These are phyloP conservation scores for Linaria vulgaris DNA, from an alignment of 257 asterid genomes.

Conservation along the genomic window DNA sequence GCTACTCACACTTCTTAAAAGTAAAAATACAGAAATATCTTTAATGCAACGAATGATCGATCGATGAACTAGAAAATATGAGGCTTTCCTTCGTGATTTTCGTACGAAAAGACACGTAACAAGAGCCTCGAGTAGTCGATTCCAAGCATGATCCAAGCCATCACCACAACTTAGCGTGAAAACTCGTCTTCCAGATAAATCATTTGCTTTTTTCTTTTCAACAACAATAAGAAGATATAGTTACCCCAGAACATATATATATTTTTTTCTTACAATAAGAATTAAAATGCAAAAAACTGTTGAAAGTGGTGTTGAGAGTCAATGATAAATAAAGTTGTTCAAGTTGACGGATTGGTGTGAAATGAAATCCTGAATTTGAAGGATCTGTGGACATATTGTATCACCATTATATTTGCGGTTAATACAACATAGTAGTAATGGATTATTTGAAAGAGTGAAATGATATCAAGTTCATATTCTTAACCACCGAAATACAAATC, in stretches of 20 bases:
- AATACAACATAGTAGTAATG: slow-evolving; percentile 9
- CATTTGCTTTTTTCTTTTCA: slow-evolving; percentile 43
- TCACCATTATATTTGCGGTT: slow-evolving; percentile 49
- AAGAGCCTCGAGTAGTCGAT: slow-evolving; percentile 71
- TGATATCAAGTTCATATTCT: too few species aligned
- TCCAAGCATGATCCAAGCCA: slow-evolving; percentile 77
- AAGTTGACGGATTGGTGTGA: slow-evolving; percentile 33
- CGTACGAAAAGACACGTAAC: slow-evolving; percentile 70
- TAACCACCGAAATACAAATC: too few species aligned
- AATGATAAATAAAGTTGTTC: slow-evolving; percentile 3
- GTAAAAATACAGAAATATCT: not conserved
- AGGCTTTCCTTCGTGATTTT: slow-evolving; percentile 83
- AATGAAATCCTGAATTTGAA: slow-evolving; percentile 59
- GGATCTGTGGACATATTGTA: slow-evolving; percentile 56
- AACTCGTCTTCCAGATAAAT: slow-evolving; percentile 36
- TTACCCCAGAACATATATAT: not conserved
- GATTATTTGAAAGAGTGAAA: slow-evolving; percentile 18
- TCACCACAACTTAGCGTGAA: slow-evolving; percentile 45
- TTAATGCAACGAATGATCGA: not conserved
- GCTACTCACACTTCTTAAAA: not conserved
- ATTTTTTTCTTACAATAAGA: not conserved
- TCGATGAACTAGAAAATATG: slow-evolving; percentile 55
- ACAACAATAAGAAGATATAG: not conserved
- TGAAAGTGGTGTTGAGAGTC: not conserved
- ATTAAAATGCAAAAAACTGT: slow-evolving; percentile 20